These are phyloP conservation scores for Astrothelium subdiscretum DNA, from an alignment of 495 filamentous ascomycete genomes.

Conservation along the genomic window DNA sequence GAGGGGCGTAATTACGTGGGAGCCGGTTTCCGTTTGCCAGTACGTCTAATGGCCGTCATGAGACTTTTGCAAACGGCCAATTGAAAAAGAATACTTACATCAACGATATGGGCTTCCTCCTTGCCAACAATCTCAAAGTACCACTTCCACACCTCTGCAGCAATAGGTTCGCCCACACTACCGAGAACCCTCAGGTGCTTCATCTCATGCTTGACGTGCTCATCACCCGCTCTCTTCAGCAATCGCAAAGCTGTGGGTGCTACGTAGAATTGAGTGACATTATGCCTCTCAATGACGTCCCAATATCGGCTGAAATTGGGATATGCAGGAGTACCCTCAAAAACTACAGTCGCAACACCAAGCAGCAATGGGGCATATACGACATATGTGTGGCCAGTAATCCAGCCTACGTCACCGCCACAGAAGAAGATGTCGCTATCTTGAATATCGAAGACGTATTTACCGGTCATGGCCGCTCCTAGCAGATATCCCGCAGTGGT, in stretches of 20 bases:
- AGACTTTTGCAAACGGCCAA: too few relatives aligned
- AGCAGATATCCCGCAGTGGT: constrained; percentile 90
- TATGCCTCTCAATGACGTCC: constrained; percentile 92
- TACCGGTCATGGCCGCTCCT: constrained; percentile 85
- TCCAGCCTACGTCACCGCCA: constrained; percentile 97
- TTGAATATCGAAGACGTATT: constrained; percentile 98
- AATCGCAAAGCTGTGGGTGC: constrained; percentile 88
- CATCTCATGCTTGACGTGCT: constrained; percentile 84
- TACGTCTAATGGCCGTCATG: too few relatives aligned
- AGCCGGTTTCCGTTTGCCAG: constrained; percentile 99
- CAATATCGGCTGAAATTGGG: constrained; percentile 97
- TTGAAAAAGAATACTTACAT: constrained; percentile 53
- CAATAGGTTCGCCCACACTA: constrained; percentile 97
- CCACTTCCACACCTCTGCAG: constrained; percentile 99
- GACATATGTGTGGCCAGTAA: constrained; percentile 98
- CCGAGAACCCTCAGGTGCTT: constrained; percentile 79
- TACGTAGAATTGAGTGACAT: constrained; percentile 97
- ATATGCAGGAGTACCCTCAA: constrained; percentile 95
- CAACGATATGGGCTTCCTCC: constrained; percentile 84
- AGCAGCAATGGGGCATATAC: constrained; percentile 92
- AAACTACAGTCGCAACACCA: constrained; percentile 92
- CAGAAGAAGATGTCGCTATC: constrained; percentile 90
- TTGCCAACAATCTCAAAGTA: constrained; percentile 95
- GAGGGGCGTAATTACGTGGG: constrained; percentile 74
- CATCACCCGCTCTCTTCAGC: constrained; percentile 86